Conservation (phyloP, 768 basidiomycete species). For the Lentinula detonsa region DNA sequence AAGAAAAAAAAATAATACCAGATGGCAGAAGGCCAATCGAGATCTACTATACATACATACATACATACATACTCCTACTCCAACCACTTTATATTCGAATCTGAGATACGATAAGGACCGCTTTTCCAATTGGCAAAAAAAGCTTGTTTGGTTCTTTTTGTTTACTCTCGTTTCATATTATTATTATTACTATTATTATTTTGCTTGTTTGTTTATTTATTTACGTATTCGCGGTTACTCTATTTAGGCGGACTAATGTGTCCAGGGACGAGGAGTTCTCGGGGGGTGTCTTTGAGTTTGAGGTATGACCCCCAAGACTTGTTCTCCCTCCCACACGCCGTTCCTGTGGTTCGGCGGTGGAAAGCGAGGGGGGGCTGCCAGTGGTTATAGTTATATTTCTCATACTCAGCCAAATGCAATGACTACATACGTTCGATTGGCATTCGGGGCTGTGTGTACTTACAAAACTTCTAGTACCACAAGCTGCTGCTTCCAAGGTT, state of each 20-base stretch:
- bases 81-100: no score
- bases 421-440: background rate
- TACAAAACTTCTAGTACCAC: background rate
- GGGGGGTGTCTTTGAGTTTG: background rate
- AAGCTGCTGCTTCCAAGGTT: background rate
- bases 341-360: conserved; percentile 1
- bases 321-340: background rate
- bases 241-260: background rate
- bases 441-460: background rate
- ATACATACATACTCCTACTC: no score
- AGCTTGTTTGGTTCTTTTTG: background rate
- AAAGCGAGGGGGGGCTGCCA: background rate
- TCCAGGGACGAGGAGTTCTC: background rate
- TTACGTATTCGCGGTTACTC: background rate
- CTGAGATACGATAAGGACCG: conserved; percentile 2
- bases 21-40: background rate
- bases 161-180: background rate
- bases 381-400: no score
- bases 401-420: background rate
- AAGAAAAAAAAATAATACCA: no score
- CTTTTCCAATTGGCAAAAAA: background rate
- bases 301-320: background rate
- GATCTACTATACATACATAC: no score
- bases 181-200: no score
- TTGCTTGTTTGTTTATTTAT: no score